Base-by-base conservation (phyloP, 2,329 filamentous ascomycete genomes). In the Cytospora paraplurivora region DNA sequence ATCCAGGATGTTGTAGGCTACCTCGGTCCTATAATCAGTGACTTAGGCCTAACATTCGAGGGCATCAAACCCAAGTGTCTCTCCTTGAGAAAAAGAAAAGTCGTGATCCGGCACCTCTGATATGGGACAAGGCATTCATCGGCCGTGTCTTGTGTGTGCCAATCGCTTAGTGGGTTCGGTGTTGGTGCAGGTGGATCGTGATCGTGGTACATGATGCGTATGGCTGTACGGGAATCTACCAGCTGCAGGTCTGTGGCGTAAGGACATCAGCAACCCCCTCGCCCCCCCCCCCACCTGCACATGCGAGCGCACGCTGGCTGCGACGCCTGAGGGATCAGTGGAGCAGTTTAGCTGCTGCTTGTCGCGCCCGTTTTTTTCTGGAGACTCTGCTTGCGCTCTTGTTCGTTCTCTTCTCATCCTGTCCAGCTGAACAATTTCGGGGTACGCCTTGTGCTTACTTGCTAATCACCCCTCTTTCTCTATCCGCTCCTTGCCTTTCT, bases 161-260 rank as follows among this genome's bases (percentile, higher is more conserved):
- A 15, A 7, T 7, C n/a, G n/a, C 0, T 32, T 7, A 3, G 54
- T 37, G 32, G 21, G 10, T 32, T 12, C 37, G 56, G 37, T 35
- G 38, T 54, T 38, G 38, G 17, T 41, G 47, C 21, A 54, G 53
- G 38, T 54, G 51, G 21, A 44, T 52, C 47, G n/a, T 38, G 35
- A 8, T 44, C 21, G 57, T 19, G 19, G 41, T 15, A n/a, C 41
- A 61, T 61, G 33, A 27, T 61, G 62, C 35, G 44, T 54, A 41
- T 27, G 27, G 27, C 59, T 61, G 52, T 38, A 41, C 53, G 41
- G 59, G 59, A 56, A 13, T 3, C 47, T 27, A 44, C 35, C 37
- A 51, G 21, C 52, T 64, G 62, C 62, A 64, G 38, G 32, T 49
- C n/a, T 61, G 57, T 44, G 62, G 62, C 62, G 44, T 50, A 61